phyloP scores from a whole-genome alignment of 805 yeast species.

The Kodamaea fukazawae region DNA sequence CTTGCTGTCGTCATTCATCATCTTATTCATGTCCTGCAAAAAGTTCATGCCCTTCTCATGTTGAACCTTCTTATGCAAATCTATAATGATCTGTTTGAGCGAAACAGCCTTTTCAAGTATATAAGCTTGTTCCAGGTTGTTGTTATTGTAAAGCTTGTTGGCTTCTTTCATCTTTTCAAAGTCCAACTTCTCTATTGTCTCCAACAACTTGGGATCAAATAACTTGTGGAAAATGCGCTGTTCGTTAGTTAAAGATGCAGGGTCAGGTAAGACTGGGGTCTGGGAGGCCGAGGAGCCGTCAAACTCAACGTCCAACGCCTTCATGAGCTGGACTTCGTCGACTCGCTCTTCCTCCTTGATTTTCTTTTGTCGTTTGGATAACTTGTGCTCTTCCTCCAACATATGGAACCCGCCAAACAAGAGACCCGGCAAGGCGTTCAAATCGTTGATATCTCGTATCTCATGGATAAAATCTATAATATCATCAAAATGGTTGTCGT shows the following conservation, averaged over 20 bases:
- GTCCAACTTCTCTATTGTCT: conserved; percentile 27
- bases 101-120: conserved; percentile 26
- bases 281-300: neutral
- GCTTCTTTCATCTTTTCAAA: conserved; percentile 21
- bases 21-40: conserved; percentile 21
- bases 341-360: conserved; percentile 3
- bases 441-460: conserved; percentile 35
- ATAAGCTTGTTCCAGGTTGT: conserved; percentile 16
- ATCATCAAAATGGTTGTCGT: conserved; percentile 62
- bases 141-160: conserved; percentile 10
- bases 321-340: conserved; percentile 5
- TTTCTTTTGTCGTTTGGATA: conserved; percentile 24
- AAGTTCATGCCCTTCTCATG: conserved; percentile 24
- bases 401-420: conserved; percentile 36
- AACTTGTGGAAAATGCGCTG: conserved; percentile 20
- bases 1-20: conserved; percentile 9
- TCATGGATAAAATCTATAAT: conserved; percentile 38
- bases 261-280: neutral
- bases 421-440: conserved; percentile 34
- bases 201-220: conserved; percentile 26
- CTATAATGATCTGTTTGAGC: conserved; percentile 24
- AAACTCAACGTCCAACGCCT: conserved; percentile 5
- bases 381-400: conserved; percentile 32
- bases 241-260: neutral
- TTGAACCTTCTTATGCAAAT: conserved; percentile 23